These are phyloP conservation scores for Aspergillus hiratsukae DNA, from an alignment of 2,329 filamentous ascomycete genomes.

Conservation along the genomic window DNA sequence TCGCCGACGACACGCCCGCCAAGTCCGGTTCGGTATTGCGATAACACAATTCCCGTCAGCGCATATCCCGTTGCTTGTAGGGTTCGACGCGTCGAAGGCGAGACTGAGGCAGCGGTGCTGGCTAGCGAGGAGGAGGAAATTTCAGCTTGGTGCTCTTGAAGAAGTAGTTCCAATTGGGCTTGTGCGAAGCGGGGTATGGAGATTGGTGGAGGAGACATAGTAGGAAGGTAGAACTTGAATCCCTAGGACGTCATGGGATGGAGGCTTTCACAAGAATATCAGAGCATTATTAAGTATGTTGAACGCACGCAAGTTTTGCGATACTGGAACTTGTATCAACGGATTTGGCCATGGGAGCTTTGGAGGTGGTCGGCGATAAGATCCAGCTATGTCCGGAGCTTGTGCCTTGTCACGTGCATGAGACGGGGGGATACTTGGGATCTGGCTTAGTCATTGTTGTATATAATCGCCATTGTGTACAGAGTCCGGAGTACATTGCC, in stretches of 20 bases:
- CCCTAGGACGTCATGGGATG: not conserved
- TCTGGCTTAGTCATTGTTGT: too few species aligned
- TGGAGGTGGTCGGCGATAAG: not conserved
- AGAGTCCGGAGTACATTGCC: too few species aligned
- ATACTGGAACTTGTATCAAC: not conserved
- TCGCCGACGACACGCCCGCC: constrained; percentile 90
- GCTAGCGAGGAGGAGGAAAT: constrained; percentile 41
- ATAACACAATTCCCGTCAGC: constrained; percentile 55
- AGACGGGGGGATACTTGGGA: too few species aligned
- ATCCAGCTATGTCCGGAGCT: not conserved
- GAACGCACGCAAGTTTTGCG: not conserved
- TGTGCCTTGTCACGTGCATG: not conserved
- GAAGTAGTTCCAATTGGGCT: constrained; percentile 39
- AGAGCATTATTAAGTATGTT: too few species aligned
- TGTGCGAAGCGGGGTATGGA: constrained; percentile 40
- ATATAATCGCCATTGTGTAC: too few species aligned
- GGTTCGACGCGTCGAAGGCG: constrained; percentile 40
- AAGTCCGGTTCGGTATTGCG: constrained; percentile 77
- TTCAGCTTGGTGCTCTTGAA: constrained; percentile 43
- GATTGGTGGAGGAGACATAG: constrained; percentile 15
- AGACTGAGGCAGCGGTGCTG: constrained; percentile 36
- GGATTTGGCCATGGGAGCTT: not conserved
- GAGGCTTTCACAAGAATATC: not conserved
- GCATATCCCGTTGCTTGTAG: constrained; percentile 41
- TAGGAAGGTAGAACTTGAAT: not conserved